Base-by-base conservation (phyloP, 1,284 basidiomycete genomes). In the Trichosporon inkin region DNA sequence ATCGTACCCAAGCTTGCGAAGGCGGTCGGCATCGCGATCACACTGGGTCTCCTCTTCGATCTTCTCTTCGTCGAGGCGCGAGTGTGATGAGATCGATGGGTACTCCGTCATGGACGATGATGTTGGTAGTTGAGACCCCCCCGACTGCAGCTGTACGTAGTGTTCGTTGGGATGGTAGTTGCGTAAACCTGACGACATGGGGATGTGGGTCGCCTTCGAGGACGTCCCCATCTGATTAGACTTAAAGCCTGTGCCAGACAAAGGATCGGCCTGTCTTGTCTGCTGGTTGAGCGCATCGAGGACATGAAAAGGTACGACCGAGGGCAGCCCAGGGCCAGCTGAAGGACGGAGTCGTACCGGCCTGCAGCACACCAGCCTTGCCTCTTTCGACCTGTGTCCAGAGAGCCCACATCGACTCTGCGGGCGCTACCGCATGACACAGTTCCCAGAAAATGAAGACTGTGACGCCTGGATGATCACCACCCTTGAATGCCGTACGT, bases 1-100 rank as follows among this genome's bases (percentile, higher is more conserved):
- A 58, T 73, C 70, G 60, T 77, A 77, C 1, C 75, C 75, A 54
- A 77, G 53, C 58, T 73, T 71, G 39, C 68, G 65, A 22, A 77
- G 58, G 19, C 73, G 60, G 35, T 66, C 63, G n/a, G 64, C 65
- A 60, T 77, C 75, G 35, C 66, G 58, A 51, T 74, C 71, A 20
- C 13, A 11, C 19, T 41, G 40, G 19, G 19, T 41, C 13, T 63
- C 66, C 54, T 71, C 68, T 6, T 55, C 40, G 40, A 41, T 63
- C 51, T 37, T 38, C 36, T 54, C 37, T 22, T 41, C 40, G 40
- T 41, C 40, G 40, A 41, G 16, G 20, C 20, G 40, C 2, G 40
- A 16, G 3, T 41, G 19, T 41, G 40, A 38, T 14, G 19, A 41
- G 13, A 10, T 41, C 40, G 28, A 32, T 32, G 28, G 28, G 28